Base-by-base conservation (phyloP, 371 early-diverging fungal species). In the Mucor racemosus region DNA sequence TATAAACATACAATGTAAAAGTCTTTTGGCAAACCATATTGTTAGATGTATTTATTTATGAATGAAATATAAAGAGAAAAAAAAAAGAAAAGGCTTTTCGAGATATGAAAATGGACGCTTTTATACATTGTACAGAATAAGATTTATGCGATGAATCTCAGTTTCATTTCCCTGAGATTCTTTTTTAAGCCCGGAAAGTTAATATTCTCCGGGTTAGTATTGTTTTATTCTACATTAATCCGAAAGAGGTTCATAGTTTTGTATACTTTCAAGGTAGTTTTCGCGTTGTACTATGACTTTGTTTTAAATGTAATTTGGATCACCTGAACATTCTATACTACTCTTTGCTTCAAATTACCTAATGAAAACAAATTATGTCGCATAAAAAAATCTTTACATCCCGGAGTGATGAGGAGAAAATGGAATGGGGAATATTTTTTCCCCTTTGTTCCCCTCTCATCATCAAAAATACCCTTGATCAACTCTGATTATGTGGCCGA, bases 11-110 rank as follows among this genome's bases (percentile, higher is more conserved):
- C 69, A 73, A 65, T 39, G 61, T 59, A 53, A 66, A 66, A 41
- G 50, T 59, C 48, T 73, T 75, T 74, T 75, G 69, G 54, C 60
- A 72, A 50, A 64, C 61, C 72, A 71, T 71, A 14, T 56, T 48
- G 3, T 4, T 26, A 26, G 11, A 26, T 26, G 11, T 21, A 5
- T 26, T 21, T 50, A 11, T 38, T 38, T 38, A 38, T 50, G 13
- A 50, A 10, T 69, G 19, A 42, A 14, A 41, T 38, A 50, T 39
- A 33, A n/a, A 13, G 48, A 39, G 13, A 31, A 44, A 26, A 5
- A 36, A 56, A 46, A 36, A 50, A 26, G 3, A 53, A 55, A 42
- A 54, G 21, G 50, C 19, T 58, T 53, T 36, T 58, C 17, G 17
- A 61, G 48, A 68, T 33, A 11, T 50, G 39, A 26, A 26, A 26